Evolutionary conservation across 345 rosid genomes (phyloP), one percentile per base, ranked within the genome.

Genomic region (Turritis glabra): DNA sequence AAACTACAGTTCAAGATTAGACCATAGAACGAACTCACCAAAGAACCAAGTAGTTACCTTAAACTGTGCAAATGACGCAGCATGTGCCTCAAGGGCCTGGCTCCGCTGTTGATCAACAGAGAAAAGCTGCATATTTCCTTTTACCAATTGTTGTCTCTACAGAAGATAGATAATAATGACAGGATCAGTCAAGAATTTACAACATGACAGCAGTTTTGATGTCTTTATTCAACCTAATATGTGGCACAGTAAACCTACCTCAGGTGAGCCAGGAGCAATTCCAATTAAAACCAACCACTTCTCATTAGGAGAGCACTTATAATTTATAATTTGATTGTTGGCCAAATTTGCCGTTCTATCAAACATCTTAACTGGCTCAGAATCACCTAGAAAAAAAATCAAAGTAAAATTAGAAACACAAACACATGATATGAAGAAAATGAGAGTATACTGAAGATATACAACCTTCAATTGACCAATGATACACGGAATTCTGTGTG

Each of bases 51-150:
- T 47, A 29, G 67, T 53, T 71, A 92, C 99, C 83, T 90, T 95
- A 67, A 87, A 87, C 65, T 87, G 90, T 17, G 98, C 98, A 82
- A 92, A 95, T 67, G 99, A 84, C 2, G 99, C 99, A 78, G 99
- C 98, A 87, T 96, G 99, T 32, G 98, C 99, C 81, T 96, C 99
- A 75, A 96, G 94, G 50, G 94, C 93, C 84, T 96, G 99, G 83
- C 97, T 96, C 29, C 97, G 97, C 85, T 96, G 98, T 84, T 95
- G 97, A 47, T 95, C 97, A 65, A 92, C 86, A 27, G 97, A 95
- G 79, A 86, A 90, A 77, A 90, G 97, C 80, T 90, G 97, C 97
- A 92, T 90, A 72, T 86, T 92, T 77, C 97, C 97, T 78, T 90
- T 95, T 40, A 95, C 97, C 74, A 95, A 70, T 87, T 90, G 93